These are phyloP conservation scores for Barbatosphaeria neglecta DNA, from an alignment of 495 filamentous ascomycete species.

Conservation along the genomic window DNA sequence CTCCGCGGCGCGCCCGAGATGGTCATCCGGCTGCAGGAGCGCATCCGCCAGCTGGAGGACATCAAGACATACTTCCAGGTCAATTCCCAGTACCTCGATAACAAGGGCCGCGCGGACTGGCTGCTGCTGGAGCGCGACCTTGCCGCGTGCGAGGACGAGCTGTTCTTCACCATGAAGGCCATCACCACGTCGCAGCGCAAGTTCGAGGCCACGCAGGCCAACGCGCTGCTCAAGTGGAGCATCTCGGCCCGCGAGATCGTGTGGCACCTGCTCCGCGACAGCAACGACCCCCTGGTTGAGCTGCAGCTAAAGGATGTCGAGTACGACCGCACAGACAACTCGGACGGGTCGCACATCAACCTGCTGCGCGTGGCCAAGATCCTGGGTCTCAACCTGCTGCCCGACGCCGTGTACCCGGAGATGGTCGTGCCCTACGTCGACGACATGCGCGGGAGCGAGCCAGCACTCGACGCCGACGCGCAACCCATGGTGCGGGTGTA, in stretches of 20 bases:
- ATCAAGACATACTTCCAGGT: conserved; percentile 95
- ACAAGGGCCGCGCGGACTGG: conserved; percentile 82
- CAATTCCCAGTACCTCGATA: conserved; percentile 77
- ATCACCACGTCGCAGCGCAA: conserved; percentile 93
- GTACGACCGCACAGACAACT: conserved; percentile 91
- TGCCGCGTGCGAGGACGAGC: conserved; percentile 80
- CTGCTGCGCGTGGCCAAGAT: conserved; percentile 73
- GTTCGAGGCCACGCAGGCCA: conserved; percentile 61
- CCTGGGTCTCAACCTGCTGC: conserved; percentile 76
- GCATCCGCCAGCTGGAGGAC: conserved; percentile 88
- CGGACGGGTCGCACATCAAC: conserved; percentile 93
- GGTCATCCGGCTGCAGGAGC: conserved; percentile 80
- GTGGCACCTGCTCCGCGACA: conserved; percentile 86
- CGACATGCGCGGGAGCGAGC: conserved; percentile 32
- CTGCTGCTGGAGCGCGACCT: conserved; percentile 79
- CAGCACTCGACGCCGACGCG: conserved; percentile 34
- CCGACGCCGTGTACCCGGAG: conserved; percentile 84
- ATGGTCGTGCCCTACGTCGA: conserved; percentile 87
- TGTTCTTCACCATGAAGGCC: conserved; percentile 99
- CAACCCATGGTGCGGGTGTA: conserved; percentile 79
- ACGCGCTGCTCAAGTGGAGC: conserved; percentile 75
- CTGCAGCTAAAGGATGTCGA: conserved; percentile 80
- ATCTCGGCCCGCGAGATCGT: conserved; percentile 86
- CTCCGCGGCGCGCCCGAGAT: conserved; percentile 86
- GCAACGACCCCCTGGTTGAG: conserved; percentile 80